phyloP scores from a whole-genome alignment of 768 basidiomycete species.

The Mycena sanguinolenta region DNA sequence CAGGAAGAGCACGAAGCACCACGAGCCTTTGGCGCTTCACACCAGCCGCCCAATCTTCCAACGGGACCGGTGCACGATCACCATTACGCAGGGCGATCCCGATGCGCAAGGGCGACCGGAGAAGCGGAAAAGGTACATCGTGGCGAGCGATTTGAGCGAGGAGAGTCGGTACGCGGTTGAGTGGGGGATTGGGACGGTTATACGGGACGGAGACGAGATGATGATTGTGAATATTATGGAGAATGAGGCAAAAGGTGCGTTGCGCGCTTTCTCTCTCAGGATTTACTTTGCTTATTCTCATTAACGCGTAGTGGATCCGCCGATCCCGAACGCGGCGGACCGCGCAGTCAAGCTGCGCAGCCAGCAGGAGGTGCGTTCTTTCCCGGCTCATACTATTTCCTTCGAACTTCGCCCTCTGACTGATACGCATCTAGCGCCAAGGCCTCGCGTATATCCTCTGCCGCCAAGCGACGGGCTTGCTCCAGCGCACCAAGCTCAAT shows the following conservation, averaged over 20 bases:
- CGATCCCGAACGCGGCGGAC: slow-evolving; percentile 79
- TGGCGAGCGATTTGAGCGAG: slow-evolving; percentile 95
- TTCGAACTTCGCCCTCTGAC: neutral
- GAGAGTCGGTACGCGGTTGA: slow-evolving; percentile 96
- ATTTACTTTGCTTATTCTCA: neutral
- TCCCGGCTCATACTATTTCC: neutral
- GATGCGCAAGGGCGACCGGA: slow-evolving; percentile 62
- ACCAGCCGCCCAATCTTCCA: slow-evolving; percentile 89
- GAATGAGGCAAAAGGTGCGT: slow-evolving; percentile 88
- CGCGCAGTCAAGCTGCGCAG: slow-evolving; percentile 83
- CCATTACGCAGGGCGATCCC: slow-evolving; percentile 89
- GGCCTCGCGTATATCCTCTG: slow-evolving; percentile 88
- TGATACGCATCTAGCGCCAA: slow-evolving; percentile 73
- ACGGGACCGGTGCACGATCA: slow-evolving; percentile 92
- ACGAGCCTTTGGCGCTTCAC: slow-evolving; percentile 73
- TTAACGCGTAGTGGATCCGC: slow-evolving; percentile 67
- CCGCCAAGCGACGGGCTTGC: slow-evolving; percentile 88
- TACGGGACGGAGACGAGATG: slow-evolving; percentile 95
- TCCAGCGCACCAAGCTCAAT: slow-evolving; percentile 92
- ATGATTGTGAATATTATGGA: slow-evolving; percentile 93
- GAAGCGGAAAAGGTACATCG: slow-evolving; percentile 81
- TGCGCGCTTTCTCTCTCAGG: slow-evolving; percentile 22
- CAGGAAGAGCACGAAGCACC: slow-evolving; percentile 69
- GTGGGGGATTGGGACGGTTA: slow-evolving; percentile 97
- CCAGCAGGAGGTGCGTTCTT: slow-evolving; percentile 85